Base-by-base conservation (phyloP, 257 asterid genomes). In the Avicennia marina region DNA sequence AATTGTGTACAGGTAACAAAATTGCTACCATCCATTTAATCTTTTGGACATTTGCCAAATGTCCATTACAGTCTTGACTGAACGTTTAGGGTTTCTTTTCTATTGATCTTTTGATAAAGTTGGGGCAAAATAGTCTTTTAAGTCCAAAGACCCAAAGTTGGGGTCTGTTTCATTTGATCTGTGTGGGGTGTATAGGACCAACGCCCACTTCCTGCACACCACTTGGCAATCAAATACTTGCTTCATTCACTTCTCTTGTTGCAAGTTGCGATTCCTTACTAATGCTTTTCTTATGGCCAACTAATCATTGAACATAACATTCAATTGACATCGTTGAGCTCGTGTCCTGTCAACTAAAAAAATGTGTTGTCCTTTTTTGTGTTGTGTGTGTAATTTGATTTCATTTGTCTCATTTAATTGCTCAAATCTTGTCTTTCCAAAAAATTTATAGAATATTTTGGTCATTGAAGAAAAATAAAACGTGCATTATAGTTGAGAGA, bases 61-160 rank as follows among this genome's bases (percentile, higher is more conserved):
- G 62, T 54, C 55, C 50, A 44, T 56, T 40, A 31, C 64, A 60
- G 54, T 68, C 73, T 68, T 68, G 73, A 68, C 68, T 16, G 61
- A 45, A 25, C 64, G 53, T 68, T 68, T 11, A 22, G 56, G 15
- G 38, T 53, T 47, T 48, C 27, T 27, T 44, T 19, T 44, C 0
- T 13, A 1, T 36, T 19, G 47, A 53, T 24, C 33, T 51, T 43
- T 44, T 56, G 34, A 25, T 39, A 67, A 58, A 53, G 67, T 59
- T 25, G n/a, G n/a, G n/a, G n/a, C n/a, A n/a, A 56, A 48, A 20
- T 31, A 53, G 29, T 26, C 54, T 52, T 17, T 24, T 18, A 39
- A 7, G 16, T 55, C 59, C 40, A 68, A 62, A 54, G n/a, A n/a
- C 55, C 74, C 73, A 46, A 61, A 54, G 64, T 53, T 53, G 41